Evolutionary conservation across 495 filamentous ascomycete genomes (phyloP).

Genomic region (Tuber microsphaerosporum): DNA sequence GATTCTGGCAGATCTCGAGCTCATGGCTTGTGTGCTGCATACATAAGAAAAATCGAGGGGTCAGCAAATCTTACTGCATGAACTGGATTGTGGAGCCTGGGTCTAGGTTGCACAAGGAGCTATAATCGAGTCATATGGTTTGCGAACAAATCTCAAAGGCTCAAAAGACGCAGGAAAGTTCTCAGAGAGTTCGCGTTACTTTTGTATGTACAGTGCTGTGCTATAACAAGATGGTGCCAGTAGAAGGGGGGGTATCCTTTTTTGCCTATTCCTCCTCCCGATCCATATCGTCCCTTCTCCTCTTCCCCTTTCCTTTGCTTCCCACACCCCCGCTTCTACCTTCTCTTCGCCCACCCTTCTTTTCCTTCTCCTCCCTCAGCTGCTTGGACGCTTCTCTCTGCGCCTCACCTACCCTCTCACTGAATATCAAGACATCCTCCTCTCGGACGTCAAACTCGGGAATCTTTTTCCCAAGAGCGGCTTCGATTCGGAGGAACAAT

Average conservation of each 20-base stretch:
- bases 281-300: slow-evolving; percentile 40
- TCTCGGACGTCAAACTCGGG: slow-evolving; percentile 59
- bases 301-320: slow-evolving; percentile 30
- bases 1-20: neutral
- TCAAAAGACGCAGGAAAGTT: neutral
- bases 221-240: neutral
- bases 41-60: neutral
- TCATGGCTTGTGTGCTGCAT: neutral
- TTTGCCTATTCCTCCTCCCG: slow-evolving; percentile 33
- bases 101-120: neutral
- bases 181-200: neutral
- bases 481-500: slow-evolving; percentile 75
- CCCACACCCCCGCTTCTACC: slow-evolving; percentile 33
- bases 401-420: slow-evolving; percentile 70
- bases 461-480: slow-evolving; percentile 68
- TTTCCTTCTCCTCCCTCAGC: slow-evolving; percentile 78
- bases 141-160: neutral
- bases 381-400: slow-evolving; percentile 72
- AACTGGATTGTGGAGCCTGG: neutral
- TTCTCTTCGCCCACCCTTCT: slow-evolving; percentile 55
- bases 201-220: neutral
- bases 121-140: neutral
- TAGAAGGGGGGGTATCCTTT: neutral
- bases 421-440: slow-evolving; percentile 83
- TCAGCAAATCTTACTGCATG: neutral